Evolutionary conservation across 23 red algal species (phyloP).

Genomic region (Gracilaria gracilis): DNA sequence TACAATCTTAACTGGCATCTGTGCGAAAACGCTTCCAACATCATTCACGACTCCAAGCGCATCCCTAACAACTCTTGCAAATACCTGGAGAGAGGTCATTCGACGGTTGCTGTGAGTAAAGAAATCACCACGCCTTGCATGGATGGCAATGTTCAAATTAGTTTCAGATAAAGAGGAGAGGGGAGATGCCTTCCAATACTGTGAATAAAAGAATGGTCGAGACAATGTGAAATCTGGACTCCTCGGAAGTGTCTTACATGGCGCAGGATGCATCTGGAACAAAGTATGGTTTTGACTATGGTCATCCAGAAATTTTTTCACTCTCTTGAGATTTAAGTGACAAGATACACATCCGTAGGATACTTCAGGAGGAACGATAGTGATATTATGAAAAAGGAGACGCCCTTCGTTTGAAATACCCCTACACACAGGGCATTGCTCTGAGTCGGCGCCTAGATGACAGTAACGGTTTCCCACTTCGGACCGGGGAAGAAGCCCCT

Average conservation of each 20-base stretch:
- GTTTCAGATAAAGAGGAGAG: conserved; percentile 11
- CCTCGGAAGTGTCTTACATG: conserved; percentile 33
- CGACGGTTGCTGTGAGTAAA: background rate
- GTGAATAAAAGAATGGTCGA: conserved; percentile 30
- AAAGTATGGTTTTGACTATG: conserved; percentile 40
- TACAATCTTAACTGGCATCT: conserved; percentile 34
- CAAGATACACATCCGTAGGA: conserved; percentile 51
- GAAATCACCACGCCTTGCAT: conserved; percentile 51
- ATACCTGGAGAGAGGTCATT: conserved; percentile 25
- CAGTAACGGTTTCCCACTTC: conserved; percentile 24
- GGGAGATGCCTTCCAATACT: conserved; percentile 24
- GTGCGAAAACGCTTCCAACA: conserved; percentile 26
- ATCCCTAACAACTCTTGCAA: conserved; percentile 5
- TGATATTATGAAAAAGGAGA: conserved; percentile 4
- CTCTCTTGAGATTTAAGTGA: conserved; percentile 6
- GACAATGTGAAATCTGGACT: conserved; percentile 53
- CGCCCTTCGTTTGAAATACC: background rate
- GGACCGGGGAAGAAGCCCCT: conserved; percentile 6
- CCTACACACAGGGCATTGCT: conserved; percentile 23
- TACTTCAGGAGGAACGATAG: conserved; percentile 24
- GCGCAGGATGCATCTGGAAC: conserved; percentile 43
- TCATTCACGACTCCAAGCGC: conserved; percentile 9
- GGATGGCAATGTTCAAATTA: conserved; percentile 43
- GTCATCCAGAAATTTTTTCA: conserved; percentile 10
- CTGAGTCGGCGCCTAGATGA: background rate